Evolutionary conservation across 169 alveolate genomes (phyloP), one percentile per base, ranked within the genome.

Genomic region (Plasmodium ovale): DNA sequence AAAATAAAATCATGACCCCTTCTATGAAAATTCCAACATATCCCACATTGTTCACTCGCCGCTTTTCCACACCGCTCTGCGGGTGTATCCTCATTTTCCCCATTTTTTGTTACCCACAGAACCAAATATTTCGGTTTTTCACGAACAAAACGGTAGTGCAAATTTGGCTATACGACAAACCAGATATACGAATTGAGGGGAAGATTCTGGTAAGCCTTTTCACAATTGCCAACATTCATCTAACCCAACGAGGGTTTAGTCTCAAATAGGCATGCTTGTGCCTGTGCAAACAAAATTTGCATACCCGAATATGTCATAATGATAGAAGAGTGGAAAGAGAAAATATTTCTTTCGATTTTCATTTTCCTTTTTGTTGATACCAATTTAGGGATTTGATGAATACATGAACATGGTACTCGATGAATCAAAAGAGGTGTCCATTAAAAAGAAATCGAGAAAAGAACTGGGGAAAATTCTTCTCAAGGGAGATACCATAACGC

Each of bases 331-430:
- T n/a, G n/a, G n/a, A n/a, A n/a, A n/a, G n/a, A n/a, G n/a, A n/a
- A n/a, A n/a, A n/a, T n/a, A n/a, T n/a, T 27, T 7, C 2, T 31
- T 47, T 69, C 14, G 10, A 2, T 47, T 39, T 23, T 25, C 2
- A 12, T 39, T 23, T 29, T 5, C 62, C 53, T 3, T 7, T 23
- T 37, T 3, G 31, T 2, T 29, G 6, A 21, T n/a, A 6, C n/a
- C 54, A 35, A 3, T 62, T 9, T 72, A 96, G 98, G 99, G 99
- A 0, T 98, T 98, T 67, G 99, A 98, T 77, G 99, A 98, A 91
- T 98, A 97, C 87, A 98, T 98, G 99, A 98, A 98, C 89, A 94
- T 97, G 94, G 99, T 98, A 19, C 73, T 98, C 79, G 99, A 97
- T 77, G 98, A 98, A 39, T 98, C 98, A 12, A 96, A 95, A 93